phyloP scores from a whole-genome alignment of 495 filamentous ascomycete species.

The Copromyces sp. region DNA sequence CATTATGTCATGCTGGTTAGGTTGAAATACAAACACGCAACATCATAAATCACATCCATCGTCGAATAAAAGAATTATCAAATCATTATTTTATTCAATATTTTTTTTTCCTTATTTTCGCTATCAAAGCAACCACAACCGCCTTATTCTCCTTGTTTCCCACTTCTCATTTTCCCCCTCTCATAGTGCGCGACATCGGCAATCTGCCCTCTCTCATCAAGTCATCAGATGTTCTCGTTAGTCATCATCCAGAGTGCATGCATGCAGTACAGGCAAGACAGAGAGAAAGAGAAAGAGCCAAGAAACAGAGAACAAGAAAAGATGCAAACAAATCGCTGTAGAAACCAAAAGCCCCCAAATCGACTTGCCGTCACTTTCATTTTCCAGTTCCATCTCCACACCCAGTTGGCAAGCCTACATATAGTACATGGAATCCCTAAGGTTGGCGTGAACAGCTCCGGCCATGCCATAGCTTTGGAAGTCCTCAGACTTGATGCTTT shows the following conservation, averaged over 20 bases:
- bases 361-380: background rate
- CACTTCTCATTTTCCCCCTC: background rate
- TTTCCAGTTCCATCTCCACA: background rate
- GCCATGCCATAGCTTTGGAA: background rate
- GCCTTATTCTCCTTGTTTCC: background rate
- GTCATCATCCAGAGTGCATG: background rate
- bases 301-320: background rate
- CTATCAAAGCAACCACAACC: background rate
- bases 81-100: background rate
- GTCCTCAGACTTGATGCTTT: background rate
- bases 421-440: constrained; percentile 67
- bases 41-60: background rate
- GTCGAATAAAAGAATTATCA: background rate
- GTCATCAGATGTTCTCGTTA: background rate
- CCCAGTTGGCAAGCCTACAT: constrained; percentile 33
- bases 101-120: background rate
- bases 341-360: background rate
- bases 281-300: background rate
- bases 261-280: background rate
- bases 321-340: background rate
- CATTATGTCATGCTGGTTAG: too few species aligned
- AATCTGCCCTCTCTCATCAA: background rate
- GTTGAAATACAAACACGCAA: too few species aligned
- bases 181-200: background rate
- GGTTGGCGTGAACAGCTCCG: constrained; percentile 33